These are phyloP conservation scores for Bolboschoenoplectus hybrid DNA, from an alignment of 202 grass and related monocot species.

Conservation along the genomic window DNA sequence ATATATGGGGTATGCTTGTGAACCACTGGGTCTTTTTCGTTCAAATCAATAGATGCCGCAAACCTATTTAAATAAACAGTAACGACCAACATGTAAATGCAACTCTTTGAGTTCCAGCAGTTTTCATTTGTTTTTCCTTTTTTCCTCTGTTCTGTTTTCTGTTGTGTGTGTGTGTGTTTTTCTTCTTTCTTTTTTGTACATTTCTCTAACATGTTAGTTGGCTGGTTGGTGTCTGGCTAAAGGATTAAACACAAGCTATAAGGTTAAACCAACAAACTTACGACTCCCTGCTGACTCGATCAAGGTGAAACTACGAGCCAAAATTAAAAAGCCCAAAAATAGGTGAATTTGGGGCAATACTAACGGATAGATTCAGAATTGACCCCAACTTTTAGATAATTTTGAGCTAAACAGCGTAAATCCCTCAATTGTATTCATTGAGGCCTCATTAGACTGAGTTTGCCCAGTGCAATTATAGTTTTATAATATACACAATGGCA, in stretches of 20 bases:
- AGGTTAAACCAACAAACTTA: background rate
- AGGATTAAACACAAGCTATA: background rate
- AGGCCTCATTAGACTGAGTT: background rate
- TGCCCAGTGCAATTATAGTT: background rate
- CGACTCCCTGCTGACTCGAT: background rate
- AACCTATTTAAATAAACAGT: constrained; percentile 58
- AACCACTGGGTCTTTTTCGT: constrained; percentile 80
- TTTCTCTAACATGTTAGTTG: background rate
- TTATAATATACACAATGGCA: background rate
- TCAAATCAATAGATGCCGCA: constrained; percentile 74
- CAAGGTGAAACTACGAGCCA: background rate
- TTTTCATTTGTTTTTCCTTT: background rate
- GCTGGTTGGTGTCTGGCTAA: background rate
- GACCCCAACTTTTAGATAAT: constrained; percentile 1
- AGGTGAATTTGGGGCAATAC: background rate
- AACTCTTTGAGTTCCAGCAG: background rate
- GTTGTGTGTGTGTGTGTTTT: background rate
- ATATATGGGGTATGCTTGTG: constrained; percentile 98
- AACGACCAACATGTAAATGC: constrained; percentile 10
- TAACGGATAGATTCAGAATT: background rate
- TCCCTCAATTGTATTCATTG: background rate
- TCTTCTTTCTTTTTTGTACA: background rate
- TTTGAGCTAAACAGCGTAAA: background rate
- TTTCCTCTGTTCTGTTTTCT: background rate
- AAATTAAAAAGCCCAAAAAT: constrained; percentile 15